Base-by-base conservation (phyloP, 176 grass and related monocot genomes). In the Raddia distichophylla region DNA sequence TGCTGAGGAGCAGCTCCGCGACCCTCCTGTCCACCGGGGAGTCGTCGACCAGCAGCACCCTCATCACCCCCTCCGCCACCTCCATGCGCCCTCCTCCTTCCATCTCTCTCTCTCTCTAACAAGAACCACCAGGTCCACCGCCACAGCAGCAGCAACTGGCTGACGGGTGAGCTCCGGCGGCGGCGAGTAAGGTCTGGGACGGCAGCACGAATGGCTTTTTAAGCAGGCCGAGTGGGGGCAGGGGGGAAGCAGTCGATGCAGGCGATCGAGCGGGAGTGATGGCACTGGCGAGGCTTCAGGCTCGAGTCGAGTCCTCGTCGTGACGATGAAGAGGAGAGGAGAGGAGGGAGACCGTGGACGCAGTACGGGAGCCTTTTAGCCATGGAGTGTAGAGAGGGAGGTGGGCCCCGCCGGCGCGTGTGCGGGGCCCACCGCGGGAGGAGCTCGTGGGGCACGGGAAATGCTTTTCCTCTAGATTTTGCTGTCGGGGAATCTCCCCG, bases 11-110 rank as follows among this genome's bases (percentile, higher is more conserved):
- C 10, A 88, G 88, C 85, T 97, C 84, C 42, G 77, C 91, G 19
- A 97, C 80, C 64, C 75, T 89, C 81, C 94, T 87, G 80, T 97
- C 94, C 14, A 93, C 87, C 53, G 94, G 88, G 3, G 94, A 97
- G 85, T 97, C 94, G 74, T 97, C 94, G 66, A 97, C 94, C 68
- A 97, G 80, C 69, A 97, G 91, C 82, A 96, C 90, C 84, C 93
- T 84, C 88, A 66, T 80, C 84, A 88, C 85, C 6, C 71, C 88
- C 77, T 45, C 78, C 78, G 72, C 83, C 83, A 16, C 27, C 35
- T 59, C 73, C 16, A 44, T 44, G 19, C 15, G 37, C 2, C 53
- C 73, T 35, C 10, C 68, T 16, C 45, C 71, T 53, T 46, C 69
- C 80, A 84, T 82, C 81, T 80, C 60, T 15, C 40, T 53, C 19